Evolutionary conservation across 176 grass and related monocot species (phyloP), one percentile per base, ranked within the genome.

Genomic region (Rhynchospora pubera): DNA sequence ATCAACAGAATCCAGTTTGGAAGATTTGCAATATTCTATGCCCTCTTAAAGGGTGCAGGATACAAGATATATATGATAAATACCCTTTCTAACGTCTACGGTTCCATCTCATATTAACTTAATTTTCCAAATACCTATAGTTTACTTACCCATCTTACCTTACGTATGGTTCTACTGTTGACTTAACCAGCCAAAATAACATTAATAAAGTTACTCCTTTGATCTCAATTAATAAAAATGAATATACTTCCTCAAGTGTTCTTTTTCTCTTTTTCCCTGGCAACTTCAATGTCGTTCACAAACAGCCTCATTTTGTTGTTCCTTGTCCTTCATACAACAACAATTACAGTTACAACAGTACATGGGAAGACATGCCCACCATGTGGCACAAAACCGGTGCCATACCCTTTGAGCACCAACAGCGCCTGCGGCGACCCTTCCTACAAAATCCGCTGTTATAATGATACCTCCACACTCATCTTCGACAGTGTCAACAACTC

Each of bases 331-430:
- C 58, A 22, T 61, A 61, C n/a, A 61, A 61, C 8, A 61, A 22
- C 19, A 7, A 22, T 61, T 7, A 61, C 19, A 2, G 22, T 61
- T 22, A 1, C 6, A 61, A 22, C 3, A 23, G n/a, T 23, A 61
- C 9, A 83, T 19, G 90, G 79, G 16, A 80, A 87, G 44, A 48
- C 39, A 47, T 94, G 93, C 79, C 78, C 86, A 18, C 84, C 81
- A 8, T 94, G 90, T 69, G 90, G 93, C 18, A 65, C 93, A 9
- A 87, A 68, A 80, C 7, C 65, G 21, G 87, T 92, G 18, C 92
- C 92, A 19, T 94, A 84, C 85, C 92, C 89, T 9, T 84, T 94
- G 8, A 91, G 87, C 89, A 94, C 92, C 74, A 61, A 67, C 9
- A 58, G 47, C n/a, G 78, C 63, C 9, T 94, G 92, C 85, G 92